These are phyloP conservation scores for Dorcoceras hygrometricum DNA, from an alignment of 257 asterid genomes.

Conservation along the genomic window DNA sequence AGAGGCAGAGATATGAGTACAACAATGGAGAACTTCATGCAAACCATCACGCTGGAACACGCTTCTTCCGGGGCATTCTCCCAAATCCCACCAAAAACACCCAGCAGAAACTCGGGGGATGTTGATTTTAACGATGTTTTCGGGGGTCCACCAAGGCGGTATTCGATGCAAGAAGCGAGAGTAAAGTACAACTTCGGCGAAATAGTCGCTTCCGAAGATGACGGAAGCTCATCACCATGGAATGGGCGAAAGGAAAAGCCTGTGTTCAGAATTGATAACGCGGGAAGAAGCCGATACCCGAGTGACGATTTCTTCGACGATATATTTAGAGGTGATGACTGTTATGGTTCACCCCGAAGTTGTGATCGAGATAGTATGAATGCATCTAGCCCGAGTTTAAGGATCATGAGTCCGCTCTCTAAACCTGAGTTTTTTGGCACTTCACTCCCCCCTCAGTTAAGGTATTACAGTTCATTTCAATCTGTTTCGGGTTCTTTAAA, in stretches of 20 bases:
- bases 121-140: slow-evolving; percentile 49
- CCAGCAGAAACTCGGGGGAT: slow-evolving; percentile 24
- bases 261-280: slow-evolving; percentile 59
- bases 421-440: slow-evolving; percentile 44
- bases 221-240: slow-evolving; percentile 29
- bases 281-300: slow-evolving; percentile 36
- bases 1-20: not conserved
- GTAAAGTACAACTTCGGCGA: slow-evolving; percentile 53
- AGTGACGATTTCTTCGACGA: slow-evolving; percentile 68
- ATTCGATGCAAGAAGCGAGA: slow-evolving; percentile 38
- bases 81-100: slow-evolving; percentile 8
- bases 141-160: slow-evolving; percentile 54
- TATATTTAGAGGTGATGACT: slow-evolving; percentile 61
- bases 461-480: slow-evolving; percentile 34
- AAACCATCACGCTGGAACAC: not conserved
- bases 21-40: not conserved
- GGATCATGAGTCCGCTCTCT: slow-evolving; percentile 59
- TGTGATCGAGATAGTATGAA: slow-evolving; percentile 32
- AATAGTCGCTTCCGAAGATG: slow-evolving; percentile 40
- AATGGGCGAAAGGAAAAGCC: slow-evolving; percentile 48
- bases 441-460: slow-evolving; percentile 57
- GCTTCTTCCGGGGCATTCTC: not conserved
- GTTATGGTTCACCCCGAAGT: slow-evolving; percentile 45
- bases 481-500: not conserved
- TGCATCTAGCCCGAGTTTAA: slow-evolving; percentile 49